A percentile compares a stretch with the other conserved stretches of the same genome.
Evolutionary conservation across 257 asterid species (phyloP).

Genomic region (Knoxia roxburghii): DNA sequence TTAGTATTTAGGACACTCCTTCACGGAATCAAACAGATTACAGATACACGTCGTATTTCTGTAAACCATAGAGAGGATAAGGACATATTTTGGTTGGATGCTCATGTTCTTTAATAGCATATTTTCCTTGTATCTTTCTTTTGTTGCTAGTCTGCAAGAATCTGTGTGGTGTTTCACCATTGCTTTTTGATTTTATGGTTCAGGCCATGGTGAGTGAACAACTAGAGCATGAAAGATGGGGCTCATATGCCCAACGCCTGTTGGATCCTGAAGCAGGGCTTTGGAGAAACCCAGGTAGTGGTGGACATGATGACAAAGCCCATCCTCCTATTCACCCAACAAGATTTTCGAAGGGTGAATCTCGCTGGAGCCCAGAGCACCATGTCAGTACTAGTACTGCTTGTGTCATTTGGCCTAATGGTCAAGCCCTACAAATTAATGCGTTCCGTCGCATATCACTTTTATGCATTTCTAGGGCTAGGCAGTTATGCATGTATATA

Average conservation of each 20-base stretch:
- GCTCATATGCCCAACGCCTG: slow-evolving; percentile 75
- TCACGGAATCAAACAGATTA: background rate
- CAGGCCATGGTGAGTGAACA: slow-evolving; percentile 89
- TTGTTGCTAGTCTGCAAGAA: slow-evolving; percentile 3
- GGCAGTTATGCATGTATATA: background rate
- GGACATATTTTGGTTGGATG: background rate
- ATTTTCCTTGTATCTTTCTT: background rate
- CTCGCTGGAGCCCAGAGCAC: slow-evolving; percentile 92
- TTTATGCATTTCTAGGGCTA: background rate
- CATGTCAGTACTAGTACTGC: slow-evolving; percentile 54
- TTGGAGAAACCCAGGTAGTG: slow-evolving; percentile 83
- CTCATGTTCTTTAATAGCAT: background rate
- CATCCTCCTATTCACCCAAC: slow-evolving; percentile 99
- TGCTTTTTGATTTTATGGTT: slow-evolving; percentile 11
- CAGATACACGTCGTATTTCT: background rate
- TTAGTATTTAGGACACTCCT: background rate
- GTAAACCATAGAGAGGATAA: background rate
- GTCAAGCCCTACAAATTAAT: no score
- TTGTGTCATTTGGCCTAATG: background rate
- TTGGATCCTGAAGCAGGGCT: slow-evolving; percentile 78
- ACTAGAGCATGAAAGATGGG: slow-evolving; percentile 86
- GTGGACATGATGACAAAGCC: slow-evolving; percentile 98
- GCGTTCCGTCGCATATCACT: background rate
- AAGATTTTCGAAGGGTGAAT: slow-evolving; percentile 86
- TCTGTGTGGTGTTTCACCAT: slow-evolving; percentile 4